These are phyloP conservation scores for Fraxinus velutina DNA, from an alignment of 305 asterid genomes.

Conservation along the genomic window DNA sequence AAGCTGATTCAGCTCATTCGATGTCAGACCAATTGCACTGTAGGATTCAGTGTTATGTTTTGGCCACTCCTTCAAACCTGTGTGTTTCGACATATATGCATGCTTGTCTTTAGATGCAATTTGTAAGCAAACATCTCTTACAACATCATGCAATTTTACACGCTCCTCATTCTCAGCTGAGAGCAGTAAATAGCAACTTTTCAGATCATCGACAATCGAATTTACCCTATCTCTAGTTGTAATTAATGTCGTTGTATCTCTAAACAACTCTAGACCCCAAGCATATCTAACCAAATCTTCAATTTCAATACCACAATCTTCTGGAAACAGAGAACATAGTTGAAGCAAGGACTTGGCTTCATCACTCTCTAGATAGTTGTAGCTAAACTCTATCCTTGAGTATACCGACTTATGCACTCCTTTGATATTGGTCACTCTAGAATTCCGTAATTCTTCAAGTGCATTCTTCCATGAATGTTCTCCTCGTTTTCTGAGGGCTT, in stretches of 20 bases:
- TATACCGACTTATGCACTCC: not conserved
- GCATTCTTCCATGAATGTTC: conserved; percentile 1
- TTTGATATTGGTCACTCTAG: not conserved
- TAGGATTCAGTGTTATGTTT: not conserved
- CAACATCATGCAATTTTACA: conserved; percentile 44
- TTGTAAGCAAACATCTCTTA: conserved; percentile 29
- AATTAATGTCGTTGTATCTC: not conserved
- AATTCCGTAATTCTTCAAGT: not conserved
- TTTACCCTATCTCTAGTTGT: conserved; percentile 16
- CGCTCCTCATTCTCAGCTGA: not conserved
- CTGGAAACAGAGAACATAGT: conserved; percentile 33
- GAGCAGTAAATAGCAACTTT: conserved; percentile 23
- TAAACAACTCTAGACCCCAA: conserved; percentile 26
- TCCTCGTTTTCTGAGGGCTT: not conserved
- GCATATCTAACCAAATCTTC: conserved; percentile 18
- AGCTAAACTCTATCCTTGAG: conserved; percentile 14
- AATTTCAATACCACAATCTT: conserved; percentile 20
- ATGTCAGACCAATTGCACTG: conserved; percentile 26
- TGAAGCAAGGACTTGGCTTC: conserved; percentile 25
- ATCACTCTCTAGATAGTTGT: not conserved
- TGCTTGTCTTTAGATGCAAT: conserved; percentile 9
- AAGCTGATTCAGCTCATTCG: not conserved
- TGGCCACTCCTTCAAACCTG: conserved; percentile 1
- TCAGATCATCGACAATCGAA: conserved; percentile 11
- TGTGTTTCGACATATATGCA: not conserved